Base-by-base conservation (phyloP, 2,329 filamentous ascomycete genomes). In the Trichoderma sp. region DNA sequence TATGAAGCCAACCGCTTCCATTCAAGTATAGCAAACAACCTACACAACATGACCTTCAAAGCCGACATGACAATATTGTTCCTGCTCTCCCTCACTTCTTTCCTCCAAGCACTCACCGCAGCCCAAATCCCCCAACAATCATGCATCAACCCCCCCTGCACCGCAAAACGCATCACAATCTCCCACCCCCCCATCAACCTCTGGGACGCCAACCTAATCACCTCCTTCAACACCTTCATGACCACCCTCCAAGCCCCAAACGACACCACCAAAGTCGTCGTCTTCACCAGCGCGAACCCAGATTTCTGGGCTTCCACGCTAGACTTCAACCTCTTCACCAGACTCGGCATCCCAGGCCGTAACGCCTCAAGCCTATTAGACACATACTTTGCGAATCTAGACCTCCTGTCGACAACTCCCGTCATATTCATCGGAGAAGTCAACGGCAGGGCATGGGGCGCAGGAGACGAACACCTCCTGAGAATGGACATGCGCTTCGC, bases 401-500 rank as follows among this genome's bases (percentile, higher is more conserved):
- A 60, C 9, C 21, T 60, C 30, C 45, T 60, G 30, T 28, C 43
- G 15, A 41, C 30, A 19, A 60, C 57, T 7, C 60, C 60, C 14
- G 51, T 63, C n/a, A 63, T 63, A 12, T 63, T 63, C 17, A 47
- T 63, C 5, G 50, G 41, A 19, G 60, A 63, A 43, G 19, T 47
- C 5, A 63, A 63, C 14, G 60, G 60, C 17, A 26, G 41, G 44
- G 43, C 51, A n/a, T 55, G 41, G 51, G 50, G 50, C 15, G 60
- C 60, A 15, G 60, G 60, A 15, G 51, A 63, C 5, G 60, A 63
- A 9, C 50, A 55, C 19, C 17, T 63, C n/a, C 3, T 63, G 1
- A 45, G 51, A n/a, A 63, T 63, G 60, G 50, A 63, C 14, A 56
- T 63, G 60, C 26, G 50, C 4, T 63, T 63, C 55, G 51, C 51